These are phyloP conservation scores for Euphorbia pulcherrima DNA, from an alignment of 345 rosid genomes.

Conservation along the genomic window DNA sequence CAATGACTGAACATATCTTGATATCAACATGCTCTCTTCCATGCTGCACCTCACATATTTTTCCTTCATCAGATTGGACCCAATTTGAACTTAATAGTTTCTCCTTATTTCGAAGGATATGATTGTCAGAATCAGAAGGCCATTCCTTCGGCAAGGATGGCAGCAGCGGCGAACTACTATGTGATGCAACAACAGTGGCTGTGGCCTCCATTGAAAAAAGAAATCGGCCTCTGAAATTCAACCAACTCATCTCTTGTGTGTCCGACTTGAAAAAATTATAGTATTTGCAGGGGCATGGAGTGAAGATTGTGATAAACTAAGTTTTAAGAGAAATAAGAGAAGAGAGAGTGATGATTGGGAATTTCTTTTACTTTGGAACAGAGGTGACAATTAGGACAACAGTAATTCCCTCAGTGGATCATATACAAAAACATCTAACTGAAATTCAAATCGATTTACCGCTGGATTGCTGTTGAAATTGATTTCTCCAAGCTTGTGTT, in stretches of 20 bases:
- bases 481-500: no score
- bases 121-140: conserved; percentile 89
- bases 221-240: no score
- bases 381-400: no score
- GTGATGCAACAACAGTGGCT: conserved; percentile 52
- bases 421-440: no score
- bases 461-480: no score
- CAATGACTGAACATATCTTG: conserved; percentile 52
- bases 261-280: conserved; percentile 14
- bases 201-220: no score
- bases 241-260: conserved; percentile 18
- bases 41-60: conserved; percentile 88
- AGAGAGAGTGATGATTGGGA: conserved; percentile 31
- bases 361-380: no score
- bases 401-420: no score
- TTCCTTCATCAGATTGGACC: conserved; percentile 70
- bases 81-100: conserved; percentile 59
- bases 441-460: no score
- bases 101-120: conserved; percentile 56
- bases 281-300: conserved; percentile 25
- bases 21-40: conserved; percentile 64
- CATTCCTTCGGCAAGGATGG: conserved; percentile 79
- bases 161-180: conserved; percentile 66
- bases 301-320: conserved; percentile 26
- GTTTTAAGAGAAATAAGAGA: conserved; percentile 13